Percentiles rank a stretch among this genome's conserved stretches.
Evolutionary conservation across 2,329 filamentous ascomycete species (phyloP).

Genomic region (Hymenoscyphus fraxineus): DNA sequence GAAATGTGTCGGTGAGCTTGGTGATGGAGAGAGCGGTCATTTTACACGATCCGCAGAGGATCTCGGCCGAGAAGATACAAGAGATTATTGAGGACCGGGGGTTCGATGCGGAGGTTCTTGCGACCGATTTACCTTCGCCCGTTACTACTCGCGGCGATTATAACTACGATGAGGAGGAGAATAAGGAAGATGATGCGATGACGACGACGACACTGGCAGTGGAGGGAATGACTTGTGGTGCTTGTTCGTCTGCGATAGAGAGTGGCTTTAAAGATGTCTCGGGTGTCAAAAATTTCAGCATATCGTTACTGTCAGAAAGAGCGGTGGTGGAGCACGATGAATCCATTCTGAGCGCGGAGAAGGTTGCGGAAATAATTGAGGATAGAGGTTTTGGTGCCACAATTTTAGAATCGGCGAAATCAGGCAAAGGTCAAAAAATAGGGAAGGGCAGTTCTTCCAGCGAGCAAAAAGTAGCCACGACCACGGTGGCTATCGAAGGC

Average conservation of each 20-base stretch:
- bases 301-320: constrained; percentile 79
- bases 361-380: constrained; percentile 57
- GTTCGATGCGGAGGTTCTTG: constrained; percentile 87
- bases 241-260: constrained; percentile 83
- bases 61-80: constrained; percentile 71
- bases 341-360: constrained; percentile 46
- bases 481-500: constrained; percentile 84
- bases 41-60: constrained; percentile 73
- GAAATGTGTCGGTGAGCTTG: constrained; percentile 84
- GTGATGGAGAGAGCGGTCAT: constrained; percentile 96
- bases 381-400: constrained; percentile 78
- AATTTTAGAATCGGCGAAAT: constrained; percentile 66
- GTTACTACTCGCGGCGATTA: constrained; percentile 37
- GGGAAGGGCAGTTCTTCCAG: constrained; percentile 27
- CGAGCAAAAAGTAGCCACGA: constrained; percentile 54
- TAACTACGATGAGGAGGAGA: constrained; percentile 33
- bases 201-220: constrained; percentile 74
- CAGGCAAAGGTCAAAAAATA: constrained; percentile 35
- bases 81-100: constrained; percentile 89
- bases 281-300: constrained; percentile 72
- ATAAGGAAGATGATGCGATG: constrained; percentile 36
- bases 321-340: constrained; percentile 81
- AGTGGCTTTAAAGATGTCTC: constrained; percentile 71
- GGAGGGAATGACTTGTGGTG: constrained; percentile 87
- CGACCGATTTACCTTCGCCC: constrained; percentile 67